Evolutionary conservation across 257 asterid genomes (phyloP).

Genomic region (Handroanthus guayacan): DNA sequence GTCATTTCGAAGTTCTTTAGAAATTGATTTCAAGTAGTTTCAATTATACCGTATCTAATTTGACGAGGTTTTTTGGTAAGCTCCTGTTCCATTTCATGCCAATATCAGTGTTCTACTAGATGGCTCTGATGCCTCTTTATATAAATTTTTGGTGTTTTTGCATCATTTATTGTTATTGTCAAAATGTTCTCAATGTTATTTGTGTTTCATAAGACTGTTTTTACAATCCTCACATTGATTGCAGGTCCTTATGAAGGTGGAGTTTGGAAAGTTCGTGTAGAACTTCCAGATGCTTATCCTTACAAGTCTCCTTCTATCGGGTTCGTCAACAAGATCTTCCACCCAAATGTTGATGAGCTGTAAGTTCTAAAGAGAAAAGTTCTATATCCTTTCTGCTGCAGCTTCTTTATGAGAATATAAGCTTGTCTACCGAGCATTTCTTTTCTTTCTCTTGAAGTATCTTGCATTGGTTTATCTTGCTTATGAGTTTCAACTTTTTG

Average conservation of each 20-base stretch:
- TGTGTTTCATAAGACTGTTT: not conserved
- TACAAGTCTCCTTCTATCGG: slow-evolving; percentile 95
- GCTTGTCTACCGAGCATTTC: not conserved
- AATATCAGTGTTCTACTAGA: too few relatives aligned
- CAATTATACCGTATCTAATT: too few relatives aligned
- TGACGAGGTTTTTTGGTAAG: too few relatives aligned
- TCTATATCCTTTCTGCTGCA: not conserved
- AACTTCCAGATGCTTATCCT: slow-evolving; percentile 95
- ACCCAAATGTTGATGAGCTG: slow-evolving; percentile 97
- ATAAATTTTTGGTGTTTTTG: too few relatives aligned
- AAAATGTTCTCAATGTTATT: not conserved
- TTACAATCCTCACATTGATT: not conserved
- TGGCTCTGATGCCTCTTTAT: too few relatives aligned
- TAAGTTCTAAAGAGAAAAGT: slow-evolving; percentile 43
- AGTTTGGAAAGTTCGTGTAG: slow-evolving; percentile 90
- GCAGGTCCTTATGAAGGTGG: slow-evolving; percentile 94
- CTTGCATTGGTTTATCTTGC: not conserved
- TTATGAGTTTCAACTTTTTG: slow-evolving; percentile 25
- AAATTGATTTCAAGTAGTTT: too few relatives aligned
- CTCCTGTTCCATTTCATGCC: too few relatives aligned
- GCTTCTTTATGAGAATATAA: too few relatives aligned
- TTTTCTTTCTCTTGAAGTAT: not conserved
- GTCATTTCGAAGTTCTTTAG: too few relatives aligned
- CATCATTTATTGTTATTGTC: slow-evolving; percentile 9
- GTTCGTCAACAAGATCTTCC: slow-evolving; percentile 89